Base-by-base conservation (phyloP, 163 green algal genomes). In the Botryococcus braunii region DNA sequence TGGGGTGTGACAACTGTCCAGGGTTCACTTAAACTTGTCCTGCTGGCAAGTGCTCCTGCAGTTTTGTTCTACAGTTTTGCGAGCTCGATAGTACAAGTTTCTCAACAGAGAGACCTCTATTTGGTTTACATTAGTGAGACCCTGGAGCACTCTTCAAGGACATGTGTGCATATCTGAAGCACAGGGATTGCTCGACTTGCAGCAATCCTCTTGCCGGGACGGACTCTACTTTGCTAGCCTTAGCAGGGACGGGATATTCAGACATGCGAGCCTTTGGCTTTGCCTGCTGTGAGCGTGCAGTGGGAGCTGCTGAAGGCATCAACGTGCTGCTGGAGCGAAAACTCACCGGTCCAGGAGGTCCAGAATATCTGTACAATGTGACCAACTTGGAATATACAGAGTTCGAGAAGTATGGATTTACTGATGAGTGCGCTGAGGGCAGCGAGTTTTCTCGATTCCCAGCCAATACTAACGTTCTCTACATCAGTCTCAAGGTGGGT, bases 381-480 rank as follows among this genome's bases (percentile, higher is more conserved):
- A 96, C 88, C 41, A 97, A 97, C 74, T 83, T 99, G 3, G 94
- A 99, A 82, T 99, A 99, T 82, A 99, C 94, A 8, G 93, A 98
- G 80, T 97, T 98, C 73, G 85, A 91, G 64, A 75, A 85, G 34
- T 77, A 95, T 37, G 92, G 90, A 38, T 84, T 97, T 38, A 73
- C 7, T 3, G 92, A 97, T 75, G 70, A 82, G 68, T 63, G 75
- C 27, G 68, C 81, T 31, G 78, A 84, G 27, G 77, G 78, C 62
- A 83, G 72, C 62, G 62, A 62, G 49, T 64, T 73, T 43, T 86
- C 74, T 25, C 79, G 81, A 36, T 97, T 94, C 73, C 94, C 94
- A 5, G 93, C 93, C 62, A 99, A 99, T 82, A 97, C 94, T 40
- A 99, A 99, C 74, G 90, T 99, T 46, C 80, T 98, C 9, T 98